Evolutionary conservation across 1,284 basidiomycete species (phyloP), one percentile per base, ranked within the genome.

Genomic region (Fistulina hepatica): DNA sequence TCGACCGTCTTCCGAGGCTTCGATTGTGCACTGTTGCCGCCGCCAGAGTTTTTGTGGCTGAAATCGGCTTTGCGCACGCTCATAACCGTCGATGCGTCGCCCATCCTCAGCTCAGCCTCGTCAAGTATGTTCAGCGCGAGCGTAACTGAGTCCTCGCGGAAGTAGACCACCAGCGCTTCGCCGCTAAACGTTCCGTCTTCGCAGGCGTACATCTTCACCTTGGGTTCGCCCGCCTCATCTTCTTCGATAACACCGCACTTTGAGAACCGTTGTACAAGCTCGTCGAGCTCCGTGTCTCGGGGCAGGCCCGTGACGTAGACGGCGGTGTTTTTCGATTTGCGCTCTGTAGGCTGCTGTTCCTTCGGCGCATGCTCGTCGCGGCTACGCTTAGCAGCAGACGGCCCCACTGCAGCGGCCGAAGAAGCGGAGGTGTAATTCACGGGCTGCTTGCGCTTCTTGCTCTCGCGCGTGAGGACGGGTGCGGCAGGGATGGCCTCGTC

Each of bases 151-250:
- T 93, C 94, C 53, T 94, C 90, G 58, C 97, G 97, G 69, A 97
- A 95, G 59, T 89, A 99, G 33, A 97, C 91, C 41, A 99, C 81
- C 45, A 98, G 63, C 1, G 94, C 94, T 48, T 98, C 94, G 22
- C 95, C 94, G 51, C 79, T 95, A 60, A 97, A 97, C 22, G 69
- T 61, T n/a, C 91, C 91, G 44, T 88, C 80, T 2, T 88, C 88
- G 45, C 77, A 78, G 39, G 83, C 80, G 58, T 99, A 98, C 64
- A 98, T 70, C 65, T 98, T 97, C 56, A 97, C 73, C 48, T 93
- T 84, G 10, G 85, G 81, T 38, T 85, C 71, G 9, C 90, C 91
- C 10, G 79, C 66, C 50, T 93, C 83, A 49, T 91, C 91, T 53
- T 95, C 86, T 54, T 97, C 81, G 41, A 98, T 76, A 17, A 98